A percentile compares a stretch with the other conserved stretches of the same genome.
Evolutionary conservation across 2,329 filamentous ascomycete species (phyloP).

Genomic region (Hortaea sp.): DNA sequence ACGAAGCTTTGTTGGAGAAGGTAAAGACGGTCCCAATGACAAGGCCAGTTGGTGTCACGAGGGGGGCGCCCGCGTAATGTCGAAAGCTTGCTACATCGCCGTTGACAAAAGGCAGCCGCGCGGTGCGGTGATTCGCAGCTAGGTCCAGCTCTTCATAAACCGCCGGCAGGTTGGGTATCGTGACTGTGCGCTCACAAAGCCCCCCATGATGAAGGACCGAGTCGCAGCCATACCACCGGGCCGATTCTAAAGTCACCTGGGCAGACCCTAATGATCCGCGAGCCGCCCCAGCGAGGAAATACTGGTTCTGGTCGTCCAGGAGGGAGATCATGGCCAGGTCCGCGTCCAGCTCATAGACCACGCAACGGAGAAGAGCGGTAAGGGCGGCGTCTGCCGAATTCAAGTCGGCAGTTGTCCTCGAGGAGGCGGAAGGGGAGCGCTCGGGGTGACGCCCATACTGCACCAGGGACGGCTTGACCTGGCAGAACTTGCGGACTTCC

Average conservation of each 20-base stretch:
- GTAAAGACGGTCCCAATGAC: constrained; percentile 30
- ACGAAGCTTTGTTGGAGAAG: not conserved
- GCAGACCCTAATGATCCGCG: not conserved
- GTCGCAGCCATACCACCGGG: constrained; percentile 7
- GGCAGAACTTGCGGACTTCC: constrained; percentile 4
- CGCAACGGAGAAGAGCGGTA: constrained; percentile 3
- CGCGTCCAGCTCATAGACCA: constrained; percentile 4
- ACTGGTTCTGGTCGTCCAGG: constrained; percentile 5
- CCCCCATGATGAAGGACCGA: constrained; percentile 2
- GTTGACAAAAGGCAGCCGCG: constrained; percentile 3
- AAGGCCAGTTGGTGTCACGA: constrained; percentile 45
- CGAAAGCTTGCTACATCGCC: constrained; percentile 23
- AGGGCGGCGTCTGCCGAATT: constrained; percentile 1
- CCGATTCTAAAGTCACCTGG: not conserved
- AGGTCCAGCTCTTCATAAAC: constrained; percentile 4
- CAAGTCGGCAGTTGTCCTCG: not conserved
- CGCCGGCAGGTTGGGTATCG: not conserved
- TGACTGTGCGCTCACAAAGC: constrained; percentile 5
- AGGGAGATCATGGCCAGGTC: constrained; percentile 5
- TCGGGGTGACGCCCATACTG: not conserved
- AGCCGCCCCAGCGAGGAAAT: constrained; percentile 4
- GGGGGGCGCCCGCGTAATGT: constrained; percentile 46
- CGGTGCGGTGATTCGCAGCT: constrained; percentile 1
- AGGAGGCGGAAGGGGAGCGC: not conserved
- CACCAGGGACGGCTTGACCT: constrained; percentile 1